Evolutionary conservation across 1,284 basidiomycete genomes (phyloP).

Genomic region (Cutaneotrichosporon cyanovorans): DNA sequence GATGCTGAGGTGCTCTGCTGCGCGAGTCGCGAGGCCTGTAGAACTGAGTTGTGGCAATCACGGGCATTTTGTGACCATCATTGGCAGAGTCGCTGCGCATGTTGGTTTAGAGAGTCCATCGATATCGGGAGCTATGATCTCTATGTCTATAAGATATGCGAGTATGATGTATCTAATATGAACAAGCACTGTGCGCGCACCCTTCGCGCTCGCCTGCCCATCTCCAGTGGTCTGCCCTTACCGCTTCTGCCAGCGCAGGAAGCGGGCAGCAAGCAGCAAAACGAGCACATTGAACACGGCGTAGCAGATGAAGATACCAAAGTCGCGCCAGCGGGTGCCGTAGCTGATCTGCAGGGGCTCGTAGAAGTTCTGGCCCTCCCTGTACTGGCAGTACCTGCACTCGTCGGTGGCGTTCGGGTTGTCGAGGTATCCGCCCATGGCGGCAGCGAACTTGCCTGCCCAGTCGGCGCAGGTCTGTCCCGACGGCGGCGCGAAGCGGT

Average conservation of each 20-base stretch:
- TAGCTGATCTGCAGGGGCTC: conserved; percentile 58
- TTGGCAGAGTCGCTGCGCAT: no score
- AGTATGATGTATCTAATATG: no score
- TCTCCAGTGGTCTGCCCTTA: conserved; percentile 13
- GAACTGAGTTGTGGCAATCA: no score
- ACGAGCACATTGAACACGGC: conserved; percentile 63
- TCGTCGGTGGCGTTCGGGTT: conserved; percentile 55
- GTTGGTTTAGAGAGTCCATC: no score
- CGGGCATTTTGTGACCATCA: no score
- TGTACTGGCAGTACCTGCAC: conserved; percentile 45
- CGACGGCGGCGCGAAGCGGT: conserved; percentile 56
- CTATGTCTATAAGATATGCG: no score
- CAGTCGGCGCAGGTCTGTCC: conserved; percentile 67
- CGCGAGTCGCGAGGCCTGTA: no score
- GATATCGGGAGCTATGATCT: no score
- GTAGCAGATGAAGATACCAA: conserved; percentile 57
- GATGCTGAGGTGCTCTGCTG: no score
- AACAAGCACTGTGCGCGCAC: no score
- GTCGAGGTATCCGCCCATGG: conserved; percentile 74
- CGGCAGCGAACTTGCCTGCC: conserved; percentile 59
- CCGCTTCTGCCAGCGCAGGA: conserved; percentile 48
- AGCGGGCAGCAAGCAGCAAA: conserved; percentile 66
- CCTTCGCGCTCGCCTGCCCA: no score
- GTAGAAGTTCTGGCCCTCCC: conserved; percentile 29
- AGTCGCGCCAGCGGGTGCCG: conserved; percentile 62